These are phyloP conservation scores for Canavalia ensiformis DNA, from an alignment of 306 rosid species.

Conservation along the genomic window DNA sequence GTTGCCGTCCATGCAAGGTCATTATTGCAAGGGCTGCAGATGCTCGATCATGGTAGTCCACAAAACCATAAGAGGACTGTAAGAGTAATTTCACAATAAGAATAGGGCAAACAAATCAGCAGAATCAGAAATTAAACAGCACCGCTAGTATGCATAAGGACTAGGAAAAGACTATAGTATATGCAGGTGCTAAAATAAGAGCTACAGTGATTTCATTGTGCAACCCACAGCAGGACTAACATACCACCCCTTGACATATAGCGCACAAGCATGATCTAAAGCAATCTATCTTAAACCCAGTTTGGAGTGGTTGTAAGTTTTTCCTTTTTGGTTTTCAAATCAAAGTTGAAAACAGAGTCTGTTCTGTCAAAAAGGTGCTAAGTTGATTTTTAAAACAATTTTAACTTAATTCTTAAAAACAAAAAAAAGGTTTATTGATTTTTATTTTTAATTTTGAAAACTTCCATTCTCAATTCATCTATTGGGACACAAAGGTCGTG, in stretches of 20 bases:
- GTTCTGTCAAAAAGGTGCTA: too few species aligned
- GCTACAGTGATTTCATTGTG: slow-evolving; percentile 21
- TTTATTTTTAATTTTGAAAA: too few species aligned
- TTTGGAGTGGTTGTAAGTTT: too few species aligned
- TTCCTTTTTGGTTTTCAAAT: too few species aligned
- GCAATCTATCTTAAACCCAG: slow-evolving; percentile 30
- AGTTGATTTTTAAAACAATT: too few species aligned
- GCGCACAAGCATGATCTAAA: slow-evolving; percentile 44
- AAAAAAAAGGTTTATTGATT: too few species aligned
- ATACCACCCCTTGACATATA: slow-evolving; percentile 32
- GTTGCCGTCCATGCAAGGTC: slow-evolving; percentile 69
- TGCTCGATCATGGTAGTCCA: slow-evolving; percentile 68
- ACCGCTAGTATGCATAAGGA: slow-evolving; percentile 11
- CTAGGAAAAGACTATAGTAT: slow-evolving; percentile 2
- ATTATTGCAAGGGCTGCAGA: slow-evolving; percentile 75
- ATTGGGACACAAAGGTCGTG: too few species aligned
- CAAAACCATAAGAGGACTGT: slow-evolving; percentile 76
- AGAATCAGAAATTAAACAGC: slow-evolving; percentile 33
- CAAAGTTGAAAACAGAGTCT: too few species aligned
- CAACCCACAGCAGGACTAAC: slow-evolving; percentile 43
- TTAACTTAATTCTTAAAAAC: too few species aligned
- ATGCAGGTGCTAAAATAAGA: slow-evolving; percentile 36
- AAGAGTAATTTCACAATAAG: slow-evolving; percentile 35
- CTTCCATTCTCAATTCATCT: too few species aligned
- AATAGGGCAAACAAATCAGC: slow-evolving; percentile 11